A percentile compares a stretch with the other conserved stretches of the same genome.
Evolutionary conservation across 805 yeast species (phyloP).

Genomic region (Saccharomycopsis fermentans): DNA sequence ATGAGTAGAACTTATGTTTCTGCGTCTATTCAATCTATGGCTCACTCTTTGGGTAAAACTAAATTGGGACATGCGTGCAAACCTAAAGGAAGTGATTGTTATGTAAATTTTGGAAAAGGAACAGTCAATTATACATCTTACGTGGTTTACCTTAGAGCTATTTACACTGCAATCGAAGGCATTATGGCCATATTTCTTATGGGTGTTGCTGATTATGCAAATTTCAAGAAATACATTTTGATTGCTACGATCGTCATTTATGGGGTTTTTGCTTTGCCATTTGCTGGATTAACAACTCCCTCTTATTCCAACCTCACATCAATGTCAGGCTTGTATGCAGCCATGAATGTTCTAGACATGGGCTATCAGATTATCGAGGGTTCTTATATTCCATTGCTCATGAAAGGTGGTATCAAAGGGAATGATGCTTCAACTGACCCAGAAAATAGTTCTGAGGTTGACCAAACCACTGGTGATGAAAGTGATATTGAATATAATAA

Average conservation of each 20-base stretch:
- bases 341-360: conserved; percentile 25
- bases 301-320: conserved; percentile 22
- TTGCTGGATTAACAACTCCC: conserved; percentile 24
- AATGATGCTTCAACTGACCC: conserved; percentile 10
- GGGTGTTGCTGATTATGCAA: conserved; percentile 34
- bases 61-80: conserved; percentile 20
- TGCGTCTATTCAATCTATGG: conserved; percentile 31
- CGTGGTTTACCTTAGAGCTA: conserved; percentile 30
- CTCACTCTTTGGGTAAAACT: conserved; percentile 25
- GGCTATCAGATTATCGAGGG: conserved; percentile 31
- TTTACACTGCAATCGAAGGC: conserved; percentile 32
- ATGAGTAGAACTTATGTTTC: conserved; percentile 34
- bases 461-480: no score
- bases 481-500: conserved; percentile 9
- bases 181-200: conserved; percentile 27
- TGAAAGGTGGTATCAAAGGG: conserved; percentile 25
- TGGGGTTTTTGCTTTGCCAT: conserved; percentile 30
- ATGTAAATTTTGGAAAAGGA: conserved; percentile 28
- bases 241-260: conserved; percentile 26
- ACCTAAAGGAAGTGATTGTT: conserved; percentile 30
- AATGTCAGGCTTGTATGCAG: conserved; percentile 26
- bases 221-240: conserved; percentile 28
- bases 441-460: no score
- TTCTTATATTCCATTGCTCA: conserved; percentile 32
- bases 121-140: conserved; percentile 29